Evolutionary conservation across 805 yeast species (phyloP), one percentile per base, ranked within the genome.

Genomic region (Metschnikowia vanudenii): DNA sequence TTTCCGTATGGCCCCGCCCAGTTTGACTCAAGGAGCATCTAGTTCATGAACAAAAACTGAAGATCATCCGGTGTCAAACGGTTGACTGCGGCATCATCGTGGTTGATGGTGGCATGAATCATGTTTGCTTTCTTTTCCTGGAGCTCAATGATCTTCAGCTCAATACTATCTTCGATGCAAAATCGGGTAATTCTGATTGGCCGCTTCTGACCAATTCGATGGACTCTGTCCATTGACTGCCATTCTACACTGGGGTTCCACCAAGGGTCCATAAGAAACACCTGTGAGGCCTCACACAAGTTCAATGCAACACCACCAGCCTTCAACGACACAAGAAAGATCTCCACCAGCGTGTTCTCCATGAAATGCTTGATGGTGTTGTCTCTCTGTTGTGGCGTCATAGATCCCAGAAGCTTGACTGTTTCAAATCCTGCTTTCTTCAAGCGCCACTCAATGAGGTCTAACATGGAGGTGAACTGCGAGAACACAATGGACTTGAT

Each of bases 301-400:
- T 94, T 94, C 54, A 94, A 74, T 0, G 99, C 99, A 36, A 94
- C 99, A 69, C 99, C 99, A 55, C 99, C 99, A 0, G 99, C 99
- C 62, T 94, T 94, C 58, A 94, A 76, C 30, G 97, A 89, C 8
- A 94, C 99, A 52, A 94, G 68, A 61, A 94, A 94, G 8, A 94
- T 96, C 64, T 94, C 99, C 33, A 92, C 97, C 37, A 79, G 79
- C 0, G 96, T 86, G 50, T 88, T 92, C 41, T 87, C 91, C 96
- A 94, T 88, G 58, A 94, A 94, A 63, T 89, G 82, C 57, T 83
- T 79, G 63, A 94, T 94, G 18, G 96, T 88, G 52, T 85, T 86
- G 56, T 91, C 97, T 63, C 99, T 78, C 62, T 94, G 99, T 14
- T 82, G 80, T 1, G 99, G 99, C 0, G 97, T 83, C 98, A 94